A percentile compares a stretch with the other conserved stretches of the same genome.
These are phyloP conservation scores for Salix arbutifolia DNA, from an alignment of 345 rosid species.

Conservation along the genomic window DNA sequence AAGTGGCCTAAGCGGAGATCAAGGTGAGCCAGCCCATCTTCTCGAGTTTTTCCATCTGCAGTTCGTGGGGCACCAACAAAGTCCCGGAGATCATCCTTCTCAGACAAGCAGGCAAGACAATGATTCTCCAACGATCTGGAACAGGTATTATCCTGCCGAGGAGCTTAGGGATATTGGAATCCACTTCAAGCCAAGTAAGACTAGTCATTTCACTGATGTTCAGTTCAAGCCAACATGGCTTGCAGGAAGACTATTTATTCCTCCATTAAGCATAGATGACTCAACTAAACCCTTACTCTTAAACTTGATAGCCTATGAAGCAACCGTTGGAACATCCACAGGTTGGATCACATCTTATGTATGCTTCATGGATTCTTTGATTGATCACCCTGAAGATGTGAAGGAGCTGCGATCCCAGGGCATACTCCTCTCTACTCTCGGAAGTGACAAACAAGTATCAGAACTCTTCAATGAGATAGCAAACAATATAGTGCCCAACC, in stretches of 20 bases:
- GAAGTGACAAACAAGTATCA: slow-evolving; percentile 14
- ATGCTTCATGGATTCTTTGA: slow-evolving; percentile 13
- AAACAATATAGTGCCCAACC: slow-evolving; percentile 4
- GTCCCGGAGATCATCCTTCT: neutral
- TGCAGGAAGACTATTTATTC: neutral
- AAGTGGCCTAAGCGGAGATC: too few species aligned
- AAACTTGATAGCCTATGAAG: slow-evolving; percentile 24
- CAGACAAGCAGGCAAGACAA: neutral
- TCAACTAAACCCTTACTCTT: slow-evolving; percentile 13
- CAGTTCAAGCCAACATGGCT: neutral
- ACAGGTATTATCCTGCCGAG: too few species aligned
- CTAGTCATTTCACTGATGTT: neutral
- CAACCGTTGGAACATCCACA: neutral
- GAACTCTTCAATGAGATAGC: slow-evolving; percentile 9
- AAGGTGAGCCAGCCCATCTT: neutral
- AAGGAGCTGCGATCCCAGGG: slow-evolving; percentile 13
- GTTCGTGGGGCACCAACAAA: neutral
- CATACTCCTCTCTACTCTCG: slow-evolving; percentile 3
- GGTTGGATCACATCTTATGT: slow-evolving; percentile 9
- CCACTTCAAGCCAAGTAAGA: neutral
- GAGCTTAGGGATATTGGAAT: slow-evolving; percentile 1
- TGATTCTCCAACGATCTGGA: too few species aligned
- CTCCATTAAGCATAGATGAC: slow-evolving; percentile 11
- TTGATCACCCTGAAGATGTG: slow-evolving; percentile 14
- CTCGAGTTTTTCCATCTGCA: neutral